phyloP scores from a whole-genome alignment of 345 rosid species.

The Salix caprea region DNA sequence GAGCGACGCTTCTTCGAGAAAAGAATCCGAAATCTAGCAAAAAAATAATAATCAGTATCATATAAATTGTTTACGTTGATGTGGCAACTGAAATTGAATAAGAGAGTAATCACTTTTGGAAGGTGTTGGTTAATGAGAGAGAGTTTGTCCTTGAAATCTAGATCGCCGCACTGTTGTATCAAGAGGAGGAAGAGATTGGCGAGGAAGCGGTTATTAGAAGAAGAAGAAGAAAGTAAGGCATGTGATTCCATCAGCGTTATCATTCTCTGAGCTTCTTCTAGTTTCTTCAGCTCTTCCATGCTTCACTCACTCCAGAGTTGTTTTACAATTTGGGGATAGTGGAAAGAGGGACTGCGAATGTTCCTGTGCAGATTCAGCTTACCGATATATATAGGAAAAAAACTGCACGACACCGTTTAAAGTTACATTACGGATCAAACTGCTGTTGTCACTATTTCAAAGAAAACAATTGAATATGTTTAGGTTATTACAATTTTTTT shows the following conservation, averaged over 20 bases:
- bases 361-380: too few relatives aligned
- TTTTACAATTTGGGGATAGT: too few relatives aligned
- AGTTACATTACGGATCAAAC: too few relatives aligned
- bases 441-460: too few relatives aligned
- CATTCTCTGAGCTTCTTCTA: conserved; percentile 61
- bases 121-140: conserved; percentile 37
- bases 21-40: conserved; percentile 40
- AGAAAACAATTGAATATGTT: too few relatives aligned
- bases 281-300: conserved; percentile 73
- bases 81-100: too few relatives aligned
- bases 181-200: conserved; percentile 52
- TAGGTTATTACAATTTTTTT: too few relatives aligned
- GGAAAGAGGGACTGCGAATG: too few relatives aligned
- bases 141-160: conserved; percentile 42
- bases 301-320: background rate
- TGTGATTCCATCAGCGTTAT: conserved; percentile 40
- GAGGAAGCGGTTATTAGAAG: conserved; percentile 51
- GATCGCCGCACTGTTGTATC: conserved; percentile 70
- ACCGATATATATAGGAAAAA: too few relatives aligned
- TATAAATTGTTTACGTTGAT: too few relatives aligned
- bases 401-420: too few relatives aligned
- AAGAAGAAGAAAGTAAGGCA: conserved; percentile 31
- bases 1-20: conserved; percentile 49
- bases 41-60: background rate
- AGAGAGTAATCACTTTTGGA: conserved; percentile 38